A percentile compares a stretch with the other conserved stretches of the same genome.
These are phyloP conservation scores for Hippophae rhamnoides DNA, from an alignment of 306 rosid genomes.

Conservation along the genomic window DNA sequence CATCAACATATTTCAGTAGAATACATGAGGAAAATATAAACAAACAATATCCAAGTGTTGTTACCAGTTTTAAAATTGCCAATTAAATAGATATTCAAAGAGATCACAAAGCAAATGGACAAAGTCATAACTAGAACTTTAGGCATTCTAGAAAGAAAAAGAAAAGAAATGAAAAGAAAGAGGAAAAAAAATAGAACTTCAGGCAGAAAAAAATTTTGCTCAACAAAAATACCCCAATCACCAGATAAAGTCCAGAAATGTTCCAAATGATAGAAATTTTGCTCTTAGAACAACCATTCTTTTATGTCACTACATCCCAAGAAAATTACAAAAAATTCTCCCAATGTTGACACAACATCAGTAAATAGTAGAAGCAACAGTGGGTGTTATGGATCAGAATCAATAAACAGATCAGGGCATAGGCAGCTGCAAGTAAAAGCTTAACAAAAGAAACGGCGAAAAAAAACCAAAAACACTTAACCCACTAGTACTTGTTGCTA, in stretches of 20 bases:
- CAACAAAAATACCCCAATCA: too few relatives aligned
- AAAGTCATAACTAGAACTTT: not conserved
- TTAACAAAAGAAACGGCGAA: not conserved
- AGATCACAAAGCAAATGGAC: not conserved
- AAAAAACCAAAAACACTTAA: not conserved
- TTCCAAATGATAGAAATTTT: too few relatives aligned
- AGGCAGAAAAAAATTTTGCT: too few relatives aligned
- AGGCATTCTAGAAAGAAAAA: too few relatives aligned
- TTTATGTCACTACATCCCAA: too few relatives aligned
- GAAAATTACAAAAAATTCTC: too few relatives aligned
- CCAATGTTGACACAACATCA: too few relatives aligned
- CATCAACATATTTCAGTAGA: slow-evolving; percentile 13
- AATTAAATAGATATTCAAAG: not conserved
- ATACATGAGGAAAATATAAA: not conserved
- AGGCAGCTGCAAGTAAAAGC: not conserved
- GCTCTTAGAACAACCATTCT: too few relatives aligned
- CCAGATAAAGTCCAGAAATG: too few relatives aligned
- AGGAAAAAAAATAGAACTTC: too few relatives aligned
- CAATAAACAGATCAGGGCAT: not conserved
- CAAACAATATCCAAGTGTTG: not conserved
- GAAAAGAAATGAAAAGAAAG: too few relatives aligned
- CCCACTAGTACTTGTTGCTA: slow-evolving; percentile 13
- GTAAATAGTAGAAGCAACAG: not conserved
- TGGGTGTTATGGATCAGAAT: not conserved
- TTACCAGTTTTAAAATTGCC: not conserved